Conservation (phyloP, 352 stramenopile genomes). For the Stephanocyclus meneghinianus region DNA sequence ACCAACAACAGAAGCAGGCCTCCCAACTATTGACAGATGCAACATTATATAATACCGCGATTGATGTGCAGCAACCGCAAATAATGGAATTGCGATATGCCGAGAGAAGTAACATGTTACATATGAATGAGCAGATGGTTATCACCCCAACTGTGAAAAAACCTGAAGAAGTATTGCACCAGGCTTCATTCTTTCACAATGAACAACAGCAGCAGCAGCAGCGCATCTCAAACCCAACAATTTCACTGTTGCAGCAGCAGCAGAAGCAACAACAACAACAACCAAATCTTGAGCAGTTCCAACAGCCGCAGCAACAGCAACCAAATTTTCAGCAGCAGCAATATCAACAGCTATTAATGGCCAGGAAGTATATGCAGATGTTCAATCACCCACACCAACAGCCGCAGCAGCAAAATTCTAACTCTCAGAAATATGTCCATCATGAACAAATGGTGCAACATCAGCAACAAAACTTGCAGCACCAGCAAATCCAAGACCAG, state of each 20-base stretch:
- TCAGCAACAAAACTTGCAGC: background rate
- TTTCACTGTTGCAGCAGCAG: slow-evolving; percentile 2
- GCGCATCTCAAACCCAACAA: slow-evolving; percentile 2
- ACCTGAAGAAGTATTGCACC: slow-evolving; percentile 5
- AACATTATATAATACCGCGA: background rate
- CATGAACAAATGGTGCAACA: slow-evolving; percentile 4
- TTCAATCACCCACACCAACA: slow-evolving; percentile 17
- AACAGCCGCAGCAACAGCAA: slow-evolving; percentile 5
- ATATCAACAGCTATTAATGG: slow-evolving; percentile 1
- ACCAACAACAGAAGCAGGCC: background rate
- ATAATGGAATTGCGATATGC: background rate
- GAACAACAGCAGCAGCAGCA: slow-evolving; percentile 17
- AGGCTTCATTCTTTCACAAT: background rate
- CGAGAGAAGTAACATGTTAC: background rate
- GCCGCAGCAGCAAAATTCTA: slow-evolving; percentile 13
- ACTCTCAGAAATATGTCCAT: background rate
- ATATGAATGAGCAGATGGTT: background rate
- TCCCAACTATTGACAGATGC: background rate
- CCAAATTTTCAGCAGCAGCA: slow-evolving; percentile 13
- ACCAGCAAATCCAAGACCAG: background rate
- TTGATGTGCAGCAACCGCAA: background rate
- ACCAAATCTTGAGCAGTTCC: slow-evolving; percentile 12
- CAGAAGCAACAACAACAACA: slow-evolving; percentile 20
- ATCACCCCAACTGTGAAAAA: slow-evolving; percentile 3
- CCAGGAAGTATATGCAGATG: too few relatives aligned